Evolutionary conservation across 305 asterid species (phyloP).

Genomic region (Galium porrigens): DNA sequence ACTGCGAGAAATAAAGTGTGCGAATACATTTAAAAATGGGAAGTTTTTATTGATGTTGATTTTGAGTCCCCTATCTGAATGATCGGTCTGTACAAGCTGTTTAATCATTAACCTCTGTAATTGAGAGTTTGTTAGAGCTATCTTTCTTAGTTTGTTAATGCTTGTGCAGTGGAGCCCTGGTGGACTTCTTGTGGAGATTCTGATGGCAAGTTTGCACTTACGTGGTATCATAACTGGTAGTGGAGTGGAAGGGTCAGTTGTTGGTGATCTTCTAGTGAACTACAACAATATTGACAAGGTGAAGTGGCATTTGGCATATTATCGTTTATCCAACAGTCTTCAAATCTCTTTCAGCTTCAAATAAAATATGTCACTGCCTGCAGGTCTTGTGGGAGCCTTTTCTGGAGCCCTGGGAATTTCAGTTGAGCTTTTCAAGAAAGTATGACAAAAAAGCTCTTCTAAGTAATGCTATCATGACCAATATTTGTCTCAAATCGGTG

Average conservation of each 20-base stretch:
- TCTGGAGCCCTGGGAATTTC: constrained; percentile 77
- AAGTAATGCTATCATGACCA: constrained; percentile 42
- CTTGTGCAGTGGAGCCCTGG: constrained; percentile 48
- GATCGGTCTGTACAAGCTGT: not conserved
- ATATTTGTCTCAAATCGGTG: constrained; percentile 50
- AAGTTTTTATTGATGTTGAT: not conserved
- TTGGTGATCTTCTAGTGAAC: constrained; percentile 68
- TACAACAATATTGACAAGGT: constrained; percentile 92
- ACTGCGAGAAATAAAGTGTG: not conserved
- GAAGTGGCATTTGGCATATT: constrained; percentile 9
- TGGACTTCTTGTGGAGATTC: constrained; percentile 75
- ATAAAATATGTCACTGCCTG: constrained; percentile 8
- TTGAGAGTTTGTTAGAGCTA: not conserved
- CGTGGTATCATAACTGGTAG: constrained; percentile 31
- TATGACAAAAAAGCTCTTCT: constrained; percentile 50
- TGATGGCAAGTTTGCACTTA: constrained; percentile 36
- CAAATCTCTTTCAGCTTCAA: constrained; percentile 6
- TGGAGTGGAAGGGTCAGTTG: constrained; percentile 44
- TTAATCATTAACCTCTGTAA: not conserved
- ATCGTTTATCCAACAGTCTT: not conserved
- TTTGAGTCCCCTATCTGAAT: not conserved
- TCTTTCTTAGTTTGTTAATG: constrained; percentile 15
- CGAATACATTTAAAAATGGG: not conserved
- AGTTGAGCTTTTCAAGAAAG: constrained; percentile 42
- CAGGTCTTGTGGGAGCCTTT: constrained; percentile 95